Base-by-base conservation (phyloP, 495 filamentous ascomycete genomes). In the Pyrenula massariospora region DNA sequence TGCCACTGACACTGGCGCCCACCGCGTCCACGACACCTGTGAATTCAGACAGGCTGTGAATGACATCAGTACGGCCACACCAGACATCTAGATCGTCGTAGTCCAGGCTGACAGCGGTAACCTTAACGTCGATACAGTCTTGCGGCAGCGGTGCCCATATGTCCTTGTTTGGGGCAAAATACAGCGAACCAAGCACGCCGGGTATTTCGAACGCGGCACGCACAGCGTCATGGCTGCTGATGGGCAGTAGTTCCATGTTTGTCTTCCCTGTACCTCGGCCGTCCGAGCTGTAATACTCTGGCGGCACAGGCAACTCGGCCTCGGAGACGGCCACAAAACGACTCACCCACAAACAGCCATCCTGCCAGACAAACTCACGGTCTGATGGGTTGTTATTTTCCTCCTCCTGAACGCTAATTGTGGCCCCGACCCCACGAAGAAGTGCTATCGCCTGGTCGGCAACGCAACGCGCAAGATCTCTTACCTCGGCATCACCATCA, bases 81-180 rank as follows among this genome's bases (percentile, higher is more conserved):
- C 51, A 52, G 24, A 53, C 42, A n/a, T 25, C 58, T 22, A 62
- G 49, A 42, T 62, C 60, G 22, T 48, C 57, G 50, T 11, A 54
- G 51, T 57, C 74, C n/a, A 78, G 53, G 11, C 73, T 74, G 36
- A 68, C 63, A 24, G 73, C 73, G 19, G 59, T 62, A 21, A 77
- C 64, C 21, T 61, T 25, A 22, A 79, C 64, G 52, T 79, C 74
- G 12, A 79, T 65, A 50, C 23, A 59, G 25, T 52, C 49, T 36
- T n/a, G 3, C 49, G 54, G 42, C n/a, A n/a, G n/a, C n/a, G n/a
- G n/a, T n/a, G n/a, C n/a, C n/a, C n/a, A n/a, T 51, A 60, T 50
- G 24, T 53, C 55, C 23, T 53, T 54, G 31, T 60, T 53, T 22
- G 55, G 55, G 49, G 42, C 54, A 50, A 60, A 57, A 25, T 25